phyloP scores from a whole-genome alignment of 306 rosid genomes.

The Quercus rubra region DNA sequence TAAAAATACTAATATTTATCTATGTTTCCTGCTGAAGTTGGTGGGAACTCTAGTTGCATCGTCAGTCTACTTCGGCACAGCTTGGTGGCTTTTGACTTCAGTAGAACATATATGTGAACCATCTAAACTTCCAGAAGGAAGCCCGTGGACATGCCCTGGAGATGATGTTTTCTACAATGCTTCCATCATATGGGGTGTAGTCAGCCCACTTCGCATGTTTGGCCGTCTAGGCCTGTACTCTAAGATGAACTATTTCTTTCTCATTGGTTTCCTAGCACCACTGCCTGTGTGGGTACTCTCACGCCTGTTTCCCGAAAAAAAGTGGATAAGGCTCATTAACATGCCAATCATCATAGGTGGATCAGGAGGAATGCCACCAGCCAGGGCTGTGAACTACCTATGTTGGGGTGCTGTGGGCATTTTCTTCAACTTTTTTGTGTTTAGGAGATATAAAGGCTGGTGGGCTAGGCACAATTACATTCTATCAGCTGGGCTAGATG shows the following conservation, averaged over 20 bases:
- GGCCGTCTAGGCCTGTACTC: conserved; percentile 44
- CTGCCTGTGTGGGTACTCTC: conserved; percentile 50
- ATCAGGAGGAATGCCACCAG: conserved; percentile 27
- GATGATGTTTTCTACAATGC: conserved; percentile 68
- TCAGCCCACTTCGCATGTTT: conserved; percentile 68
- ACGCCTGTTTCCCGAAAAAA: conserved; percentile 37
- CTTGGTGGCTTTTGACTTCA: conserved; percentile 66
- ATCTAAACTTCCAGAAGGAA: conserved; percentile 32
- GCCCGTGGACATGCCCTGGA: conserved; percentile 79
- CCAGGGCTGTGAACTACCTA: conserved; percentile 40
- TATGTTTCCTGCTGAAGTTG: conserved; percentile 22
- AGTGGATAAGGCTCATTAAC: conserved; percentile 52
- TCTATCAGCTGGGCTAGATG: conserved; percentile 66
- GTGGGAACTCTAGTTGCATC: conserved; percentile 60
- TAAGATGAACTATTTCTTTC: conserved; percentile 59
- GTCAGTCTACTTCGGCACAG: conserved; percentile 43
- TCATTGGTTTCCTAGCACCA: conserved; percentile 50
- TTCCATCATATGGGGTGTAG: conserved; percentile 75
- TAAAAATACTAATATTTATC: neutral
- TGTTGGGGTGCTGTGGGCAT: conserved; percentile 59
- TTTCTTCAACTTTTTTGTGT: conserved; percentile 58
- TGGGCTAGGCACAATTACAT: conserved; percentile 77
- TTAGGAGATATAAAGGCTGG: conserved; percentile 37
- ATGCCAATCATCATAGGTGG: conserved; percentile 52
- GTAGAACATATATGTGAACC: conserved; percentile 46